Evolutionary conservation across 129 eudicot genomes (phyloP), one percentile per base, ranked within the genome.

Genomic region (Ambrosia artemisiifolia): DNA sequence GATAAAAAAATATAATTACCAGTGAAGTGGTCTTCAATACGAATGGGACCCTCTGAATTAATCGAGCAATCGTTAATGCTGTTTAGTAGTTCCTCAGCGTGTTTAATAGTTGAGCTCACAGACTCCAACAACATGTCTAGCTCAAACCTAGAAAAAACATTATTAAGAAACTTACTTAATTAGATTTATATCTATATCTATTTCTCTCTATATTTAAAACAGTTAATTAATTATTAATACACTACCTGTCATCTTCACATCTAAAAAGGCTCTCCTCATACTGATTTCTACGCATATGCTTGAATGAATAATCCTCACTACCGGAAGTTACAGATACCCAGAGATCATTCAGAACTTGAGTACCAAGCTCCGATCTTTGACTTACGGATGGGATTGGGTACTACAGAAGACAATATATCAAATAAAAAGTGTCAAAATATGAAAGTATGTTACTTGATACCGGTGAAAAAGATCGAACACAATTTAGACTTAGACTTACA

Each of bases 271-370:
- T 95, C 79, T 95, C 99, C 74, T 95, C 99, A 64, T 88, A 95
- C 72, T 95, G 99, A 77, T 95, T 95, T 83, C 96, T 86, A 75
- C 99, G 96, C 99, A 95, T 95, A 83, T 95, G 99, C 65, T 95
- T 95, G 73, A 95, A 95, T 12, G 99, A 95, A 80, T 95, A 95
- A 75, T 95, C 99, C 78, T 95, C 99, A 67, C 99, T 95, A 51
- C 99, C 99, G 51, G 97, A 91, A 40, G 99, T 95, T 67, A 95
- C 99, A 61, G 99, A 95, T 40, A 95, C 99, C 99, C 99, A 95
- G 51, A 84, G 81, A 71, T 95, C 99, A 75, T 95, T 95, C 68
- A 95, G 71, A 12, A 95, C 97, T 75, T 91, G 88, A n/a, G 85
- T 88, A 62, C 97, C 99, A 24, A 90, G 89, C 69, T 91, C 97